These are phyloP conservation scores for Boechera stricta DNA, from an alignment of 345 rosid species.

Conservation along the genomic window DNA sequence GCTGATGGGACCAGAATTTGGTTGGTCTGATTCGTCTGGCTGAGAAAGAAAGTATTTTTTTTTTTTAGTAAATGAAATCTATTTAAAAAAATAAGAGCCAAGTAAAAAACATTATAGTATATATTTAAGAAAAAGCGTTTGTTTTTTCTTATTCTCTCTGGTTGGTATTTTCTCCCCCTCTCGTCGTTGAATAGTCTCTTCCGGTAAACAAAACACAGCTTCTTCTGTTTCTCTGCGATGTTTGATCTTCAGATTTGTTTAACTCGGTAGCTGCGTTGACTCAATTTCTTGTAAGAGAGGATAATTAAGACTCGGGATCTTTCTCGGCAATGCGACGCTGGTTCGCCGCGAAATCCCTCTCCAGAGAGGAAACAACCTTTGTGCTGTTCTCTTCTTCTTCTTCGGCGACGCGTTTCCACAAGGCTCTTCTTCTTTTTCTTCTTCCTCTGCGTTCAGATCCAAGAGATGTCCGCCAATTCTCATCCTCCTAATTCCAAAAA, in stretches of 20 bases:
- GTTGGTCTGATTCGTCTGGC: constrained; percentile 42
- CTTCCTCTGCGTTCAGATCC: constrained; percentile 29
- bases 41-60: constrained; percentile 24
- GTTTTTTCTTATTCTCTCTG: neutral
- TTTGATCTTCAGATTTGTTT: constrained; percentile 4
- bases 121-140: neutral
- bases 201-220: constrained; percentile 29
- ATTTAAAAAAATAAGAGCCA: constrained; percentile 35
- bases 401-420: constrained; percentile 28
- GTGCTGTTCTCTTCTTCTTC: constrained; percentile 36
- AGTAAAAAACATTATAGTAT: neutral
- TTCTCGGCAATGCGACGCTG: constrained; percentile 81
- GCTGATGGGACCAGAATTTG: constrained; percentile 38
- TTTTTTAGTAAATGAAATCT: constrained; percentile 5
- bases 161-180: neutral
- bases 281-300: neutral
- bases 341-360: constrained; percentile 66
- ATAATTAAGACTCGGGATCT: constrained; percentile 1
- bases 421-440: constrained; percentile 18
- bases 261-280: constrained; percentile 5
- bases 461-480: constrained; percentile 62
- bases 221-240: constrained; percentile 31
- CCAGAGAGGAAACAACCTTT: constrained; percentile 59
- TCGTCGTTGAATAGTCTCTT: constrained; percentile 4
- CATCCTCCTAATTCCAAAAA: constrained; percentile 58